These are phyloP conservation scores for Phylloboletellus chloephorus DNA, from an alignment of 1,284 basidiomycete species.

Conservation along the genomic window DNA sequence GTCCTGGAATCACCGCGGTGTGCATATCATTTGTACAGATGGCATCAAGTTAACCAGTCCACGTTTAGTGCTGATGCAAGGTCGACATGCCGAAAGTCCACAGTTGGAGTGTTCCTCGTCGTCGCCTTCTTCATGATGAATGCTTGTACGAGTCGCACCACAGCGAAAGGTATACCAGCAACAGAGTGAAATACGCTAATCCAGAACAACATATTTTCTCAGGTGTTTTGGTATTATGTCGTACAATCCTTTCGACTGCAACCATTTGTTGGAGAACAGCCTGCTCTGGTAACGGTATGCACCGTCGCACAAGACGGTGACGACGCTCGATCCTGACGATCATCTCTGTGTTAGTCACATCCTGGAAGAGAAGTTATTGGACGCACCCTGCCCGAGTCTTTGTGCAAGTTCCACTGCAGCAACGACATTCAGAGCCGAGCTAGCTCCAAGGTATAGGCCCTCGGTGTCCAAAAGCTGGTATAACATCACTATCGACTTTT, in stretches of 20 bases:
- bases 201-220: constrained; percentile 87
- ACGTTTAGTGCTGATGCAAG: constrained; percentile 13
- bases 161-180: background rate
- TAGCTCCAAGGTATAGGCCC: constrained; percentile 95
- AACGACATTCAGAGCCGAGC: constrained; percentile 92
- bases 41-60: background rate
- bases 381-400: constrained; percentile 74
- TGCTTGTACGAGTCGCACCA: background rate
- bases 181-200: constrained; percentile 34
- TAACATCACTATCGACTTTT: constrained; percentile 89
- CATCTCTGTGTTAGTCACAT: constrained; percentile 4
- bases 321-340: constrained; percentile 71
- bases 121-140: background rate
- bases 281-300: constrained; percentile 96
- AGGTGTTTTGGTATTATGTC: constrained; percentile 80
- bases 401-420: constrained; percentile 87
- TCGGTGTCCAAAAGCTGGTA: constrained; percentile 91
- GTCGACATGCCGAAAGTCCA: constrained; percentile 10
- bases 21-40: constrained; percentile 1
- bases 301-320: constrained; percentile 91
- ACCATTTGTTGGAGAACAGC: constrained; percentile 93
- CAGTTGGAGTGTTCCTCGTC: background rate
- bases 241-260: constrained; percentile 77
- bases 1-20: constrained; percentile 12
- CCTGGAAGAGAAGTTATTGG: background rate